A percentile compares a stretch with the other conserved stretches of the same genome.
Conservation (phyloP, 352 stramenopile genomes). For the Plasmopara halstedii region DNA sequence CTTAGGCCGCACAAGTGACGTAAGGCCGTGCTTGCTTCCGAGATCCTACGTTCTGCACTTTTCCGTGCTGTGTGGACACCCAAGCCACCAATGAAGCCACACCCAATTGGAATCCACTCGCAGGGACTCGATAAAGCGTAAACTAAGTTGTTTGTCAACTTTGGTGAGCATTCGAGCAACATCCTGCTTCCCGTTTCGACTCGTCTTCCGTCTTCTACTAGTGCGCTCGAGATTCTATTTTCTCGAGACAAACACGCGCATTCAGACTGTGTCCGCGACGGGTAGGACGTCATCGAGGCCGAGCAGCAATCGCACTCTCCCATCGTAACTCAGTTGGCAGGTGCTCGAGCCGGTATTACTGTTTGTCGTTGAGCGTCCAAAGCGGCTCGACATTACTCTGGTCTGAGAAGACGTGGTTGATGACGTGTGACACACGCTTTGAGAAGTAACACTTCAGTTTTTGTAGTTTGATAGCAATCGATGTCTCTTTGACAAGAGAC, state of each 20-base stretch:
- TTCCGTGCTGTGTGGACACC: conserved; percentile 1
- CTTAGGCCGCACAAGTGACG: not conserved
- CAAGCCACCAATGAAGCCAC: not conserved
- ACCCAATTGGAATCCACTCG: conserved; percentile 1
- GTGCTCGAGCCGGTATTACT: not conserved
- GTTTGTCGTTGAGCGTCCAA: not conserved
- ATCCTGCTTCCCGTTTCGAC: conserved; percentile 1
- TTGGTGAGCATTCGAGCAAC: not conserved
- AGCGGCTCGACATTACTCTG: not conserved
- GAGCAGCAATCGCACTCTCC: conserved; percentile 2
- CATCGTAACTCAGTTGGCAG: not conserved
- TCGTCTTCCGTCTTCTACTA: conserved; percentile 2
- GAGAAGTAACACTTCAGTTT: not conserved
- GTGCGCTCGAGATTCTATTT: conserved; percentile 3
- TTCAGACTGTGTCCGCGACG: no score
- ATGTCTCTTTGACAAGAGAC: not conserved
- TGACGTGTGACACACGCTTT: not conserved
- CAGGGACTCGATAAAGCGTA: not conserved
- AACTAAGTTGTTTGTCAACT: not conserved
- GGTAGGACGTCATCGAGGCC: no score
- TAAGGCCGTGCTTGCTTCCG: not conserved
- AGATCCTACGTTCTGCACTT: not conserved
- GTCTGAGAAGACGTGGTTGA: not conserved
- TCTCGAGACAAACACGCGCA: not conserved
- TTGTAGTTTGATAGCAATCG: not conserved